A percentile compares a stretch with the other conserved stretches of the same genome.
These are phyloP conservation scores for Colletotrichum theobromicola DNA, from an alignment of 2,329 filamentous ascomycete genomes.

Conservation along the genomic window DNA sequence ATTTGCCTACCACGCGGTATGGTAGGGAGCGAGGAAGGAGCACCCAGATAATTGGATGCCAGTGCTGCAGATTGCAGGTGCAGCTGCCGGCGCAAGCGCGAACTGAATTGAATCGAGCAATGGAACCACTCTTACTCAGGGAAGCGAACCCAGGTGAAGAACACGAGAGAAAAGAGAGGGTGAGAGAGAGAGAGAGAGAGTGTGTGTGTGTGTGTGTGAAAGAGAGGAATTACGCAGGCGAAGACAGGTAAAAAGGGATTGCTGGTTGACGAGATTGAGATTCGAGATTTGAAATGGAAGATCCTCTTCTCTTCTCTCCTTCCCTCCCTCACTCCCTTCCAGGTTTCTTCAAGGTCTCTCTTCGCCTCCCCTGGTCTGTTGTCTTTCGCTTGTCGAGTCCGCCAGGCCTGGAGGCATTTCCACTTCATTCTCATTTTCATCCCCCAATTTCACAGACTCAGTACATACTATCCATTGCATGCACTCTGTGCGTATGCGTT, in stretches of 20 bases:
- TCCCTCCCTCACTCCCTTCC: background rate
- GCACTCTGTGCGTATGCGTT: background rate
- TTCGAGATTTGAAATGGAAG: background rate
- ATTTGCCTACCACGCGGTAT: background rate
- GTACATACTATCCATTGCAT: background rate
- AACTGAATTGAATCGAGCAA: background rate
- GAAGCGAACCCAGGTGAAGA: background rate
- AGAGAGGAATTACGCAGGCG: background rate
- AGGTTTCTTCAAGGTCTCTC: background rate
- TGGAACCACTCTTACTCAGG: background rate
- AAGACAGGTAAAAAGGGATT: background rate
- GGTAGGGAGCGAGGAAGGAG: background rate
- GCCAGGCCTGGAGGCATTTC: background rate
- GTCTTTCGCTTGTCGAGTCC: background rate
- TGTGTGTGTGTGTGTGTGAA: background rate
- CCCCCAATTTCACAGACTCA: background rate
- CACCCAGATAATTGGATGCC: background rate
- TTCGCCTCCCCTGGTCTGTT: background rate
- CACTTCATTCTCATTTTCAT: background rate
- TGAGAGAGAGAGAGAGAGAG: background rate
- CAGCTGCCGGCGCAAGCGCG: background rate
- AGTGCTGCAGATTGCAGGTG: constrained; percentile 9
- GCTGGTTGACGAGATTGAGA: background rate
- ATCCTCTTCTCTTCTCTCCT: background rate
- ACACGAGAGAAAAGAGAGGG: background rate